Evolutionary conservation across 371 early-diverging fungal genomes (phyloP), one percentile per base, ranked within the genome.

Genomic region (Umbelopsis sp.): DNA sequence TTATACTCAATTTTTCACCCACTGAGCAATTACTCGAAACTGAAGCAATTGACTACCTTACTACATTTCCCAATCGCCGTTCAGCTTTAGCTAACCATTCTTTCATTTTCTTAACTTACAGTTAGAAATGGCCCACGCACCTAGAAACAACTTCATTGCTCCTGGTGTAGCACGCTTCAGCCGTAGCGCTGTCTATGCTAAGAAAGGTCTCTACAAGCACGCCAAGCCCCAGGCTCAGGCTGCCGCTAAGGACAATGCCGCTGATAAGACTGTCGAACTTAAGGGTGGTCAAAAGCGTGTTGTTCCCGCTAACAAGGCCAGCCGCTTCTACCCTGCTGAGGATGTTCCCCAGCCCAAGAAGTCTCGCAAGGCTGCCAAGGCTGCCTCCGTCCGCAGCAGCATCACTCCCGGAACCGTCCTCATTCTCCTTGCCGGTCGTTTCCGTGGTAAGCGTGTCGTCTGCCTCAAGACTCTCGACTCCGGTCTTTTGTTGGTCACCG

Each of bases 351-450:
- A 80, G 72, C 92, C 93, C 84, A 94, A 93, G 89, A 77, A 78
- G 70, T 78, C 85, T 71, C 92, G 94, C 87, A 97, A 97, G 93
- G 75, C 91, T 77, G 80, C 86, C 81, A 82, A 85, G 72, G 75
- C 87, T 69, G 82, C 91, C 70, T 82, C 82, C 76, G 91, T 97
- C 74, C 96, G 98, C 81, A 72, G 85, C 71, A 80, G 92, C 81
- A 97, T 99, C 86, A 95, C 93, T 72, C 97, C 99, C 73, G 98
- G 99, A 75, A 95, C 99, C 80, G 96, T 99, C 76, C 88, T 97
- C 72, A 97, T 99, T 80, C 87, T 99, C 69, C 87, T 99, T 75
- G 93, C 98, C 66, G 99, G 98, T 77, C 93, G 97, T 70, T 96
- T 91, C 94, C 91, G 95, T 70, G 99, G 99, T 72, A 97, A 97